A percentile compares a stretch with the other conserved stretches of the same genome.
Conservation (phyloP, 106 monocot species). For the Agapanthus africanus region DNA sequence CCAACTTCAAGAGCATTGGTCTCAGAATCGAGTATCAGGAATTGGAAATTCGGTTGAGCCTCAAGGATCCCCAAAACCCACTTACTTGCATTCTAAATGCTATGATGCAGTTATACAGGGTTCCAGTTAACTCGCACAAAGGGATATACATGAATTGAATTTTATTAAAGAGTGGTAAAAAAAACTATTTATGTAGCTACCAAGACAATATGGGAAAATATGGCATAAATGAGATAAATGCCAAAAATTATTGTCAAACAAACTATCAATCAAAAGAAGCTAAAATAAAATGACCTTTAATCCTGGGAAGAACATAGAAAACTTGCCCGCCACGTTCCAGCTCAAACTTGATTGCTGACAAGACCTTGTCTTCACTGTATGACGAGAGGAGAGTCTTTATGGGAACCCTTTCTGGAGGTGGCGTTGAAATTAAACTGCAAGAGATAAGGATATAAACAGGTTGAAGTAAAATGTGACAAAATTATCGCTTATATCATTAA, state of each 20-base stretch:
- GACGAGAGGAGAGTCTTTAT: slow-evolving; percentile 70
- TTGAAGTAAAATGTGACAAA: too few relatives aligned
- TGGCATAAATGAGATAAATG: neutral
- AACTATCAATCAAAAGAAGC: neutral
- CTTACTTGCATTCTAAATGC: neutral
- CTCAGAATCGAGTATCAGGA: neutral
- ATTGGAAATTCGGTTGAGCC: neutral
- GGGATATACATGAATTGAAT: neutral
- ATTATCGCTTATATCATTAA: too few relatives aligned
- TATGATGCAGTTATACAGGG: neutral
- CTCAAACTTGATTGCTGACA: slow-evolving; percentile 75
- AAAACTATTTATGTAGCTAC: neutral
- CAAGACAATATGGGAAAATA: neutral
- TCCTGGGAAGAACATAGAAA: slow-evolving; percentile 93
- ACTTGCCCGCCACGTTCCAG: slow-evolving; percentile 87
- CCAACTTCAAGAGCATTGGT: neutral
- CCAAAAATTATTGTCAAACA: neutral
- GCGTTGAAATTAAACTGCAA: slow-evolving; percentile 89
- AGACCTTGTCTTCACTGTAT: slow-evolving; percentile 62
- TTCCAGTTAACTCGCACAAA: neutral
- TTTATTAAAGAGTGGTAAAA: neutral
- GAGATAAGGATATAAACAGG: too few relatives aligned
- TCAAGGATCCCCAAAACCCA: neutral
- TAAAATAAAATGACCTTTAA: slow-evolving; percentile 57
- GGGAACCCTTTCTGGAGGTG: slow-evolving; percentile 96